phyloP scores from a whole-genome alignment of 345 rosid genomes.

The Syzygium oleosum region DNA sequence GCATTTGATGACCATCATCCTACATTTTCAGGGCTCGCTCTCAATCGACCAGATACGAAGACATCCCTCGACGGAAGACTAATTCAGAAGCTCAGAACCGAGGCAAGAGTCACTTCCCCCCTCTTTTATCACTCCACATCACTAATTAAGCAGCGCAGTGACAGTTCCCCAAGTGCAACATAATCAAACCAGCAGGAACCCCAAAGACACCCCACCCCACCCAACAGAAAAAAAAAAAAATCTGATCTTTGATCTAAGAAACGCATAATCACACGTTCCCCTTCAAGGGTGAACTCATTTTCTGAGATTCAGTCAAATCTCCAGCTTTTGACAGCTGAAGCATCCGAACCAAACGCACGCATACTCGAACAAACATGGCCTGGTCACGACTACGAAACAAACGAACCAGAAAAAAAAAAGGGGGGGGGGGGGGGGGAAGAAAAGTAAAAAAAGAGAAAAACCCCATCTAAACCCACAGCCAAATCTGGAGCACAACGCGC shows the following conservation, averaged over 20 bases:
- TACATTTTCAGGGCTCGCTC: neutral
- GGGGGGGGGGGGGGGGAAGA: neutral
- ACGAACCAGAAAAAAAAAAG: neutral
- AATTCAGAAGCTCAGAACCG: neutral
- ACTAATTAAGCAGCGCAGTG: neutral
- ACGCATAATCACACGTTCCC: neutral
- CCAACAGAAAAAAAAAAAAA: neutral
- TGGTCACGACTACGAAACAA: neutral
- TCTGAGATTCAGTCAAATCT: neutral
- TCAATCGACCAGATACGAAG: neutral
- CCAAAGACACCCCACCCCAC: neutral
- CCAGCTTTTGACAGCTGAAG: neutral
- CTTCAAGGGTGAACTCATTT: neutral
- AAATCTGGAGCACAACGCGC: neutral
- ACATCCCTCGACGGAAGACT: neutral
- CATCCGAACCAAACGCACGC: neutral
- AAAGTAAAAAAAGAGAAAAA: neutral
- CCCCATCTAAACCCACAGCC: neutral
- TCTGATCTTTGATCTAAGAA: neutral
- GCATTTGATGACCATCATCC: neutral
- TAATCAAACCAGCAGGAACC: neutral
- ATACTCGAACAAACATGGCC: neutral
- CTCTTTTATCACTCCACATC: neutral
- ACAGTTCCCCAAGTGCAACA: neutral
- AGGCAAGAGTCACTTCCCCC: neutral